phyloP scores from a whole-genome alignment of 1,284 basidiomycete genomes.

The Cryptococcus sp. region DNA sequence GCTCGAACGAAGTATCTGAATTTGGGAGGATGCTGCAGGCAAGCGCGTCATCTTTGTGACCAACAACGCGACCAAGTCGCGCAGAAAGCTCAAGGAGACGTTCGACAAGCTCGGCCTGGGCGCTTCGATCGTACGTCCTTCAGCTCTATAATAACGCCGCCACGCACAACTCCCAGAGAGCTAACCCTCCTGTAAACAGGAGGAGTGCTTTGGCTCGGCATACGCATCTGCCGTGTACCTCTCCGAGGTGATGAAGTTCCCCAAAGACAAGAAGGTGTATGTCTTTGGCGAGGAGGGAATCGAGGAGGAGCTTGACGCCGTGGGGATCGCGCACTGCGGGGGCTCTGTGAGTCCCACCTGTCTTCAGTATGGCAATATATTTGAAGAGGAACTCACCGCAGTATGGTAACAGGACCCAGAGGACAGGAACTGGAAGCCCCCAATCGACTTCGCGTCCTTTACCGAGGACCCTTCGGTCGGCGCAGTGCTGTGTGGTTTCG shows the following conservation, averaged over 20 bases:
- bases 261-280: constrained; percentile 90
- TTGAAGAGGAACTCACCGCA: neutral
- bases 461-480: constrained; percentile 73
- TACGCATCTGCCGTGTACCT: constrained; percentile 92
- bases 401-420: constrained; percentile 62
- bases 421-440: constrained; percentile 71
- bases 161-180: too few relatives aligned
- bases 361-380: neutral
- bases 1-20: neutral
- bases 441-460: constrained; percentile 66
- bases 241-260: constrained; percentile 81
- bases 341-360: constrained; percentile 66
- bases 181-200: constrained; percentile 52
- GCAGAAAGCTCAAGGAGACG: constrained; percentile 80
- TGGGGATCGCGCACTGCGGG: constrained; percentile 75
- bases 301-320: constrained; percentile 84
- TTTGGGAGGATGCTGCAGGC: too few relatives aligned
- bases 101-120: constrained; percentile 76
- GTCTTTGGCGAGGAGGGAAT: constrained; percentile 90
- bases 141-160: neutral
- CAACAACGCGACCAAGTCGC: constrained; percentile 95
- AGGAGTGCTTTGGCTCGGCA: constrained; percentile 94
- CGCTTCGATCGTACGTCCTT: constrained; percentile 11
- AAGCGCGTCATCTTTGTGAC: constrained; percentile 94
- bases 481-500: constrained; percentile 88